Conservation (phyloP, 331 rosid species). For the Quercus tomentella region DNA sequence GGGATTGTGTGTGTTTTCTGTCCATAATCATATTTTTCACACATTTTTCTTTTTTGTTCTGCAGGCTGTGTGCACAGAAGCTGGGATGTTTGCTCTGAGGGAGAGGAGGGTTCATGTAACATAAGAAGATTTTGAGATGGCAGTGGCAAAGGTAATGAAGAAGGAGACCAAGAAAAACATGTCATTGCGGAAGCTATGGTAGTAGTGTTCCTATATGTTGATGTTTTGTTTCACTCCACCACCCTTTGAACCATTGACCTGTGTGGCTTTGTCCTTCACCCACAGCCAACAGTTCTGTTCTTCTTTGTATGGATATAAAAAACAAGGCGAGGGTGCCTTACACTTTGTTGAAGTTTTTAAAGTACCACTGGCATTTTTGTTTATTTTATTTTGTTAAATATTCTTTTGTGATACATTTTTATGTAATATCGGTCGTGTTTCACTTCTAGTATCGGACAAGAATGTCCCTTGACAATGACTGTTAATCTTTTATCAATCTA, state of each 20-base stretch:
- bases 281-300: not conserved
- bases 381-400: not conserved
- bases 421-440: not conserved
- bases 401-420: not conserved
- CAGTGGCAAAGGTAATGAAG: slow-evolving; percentile 98
- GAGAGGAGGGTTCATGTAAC: slow-evolving; percentile 96
- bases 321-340: not conserved
- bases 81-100: slow-evolving; percentile 97
- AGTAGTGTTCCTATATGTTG: slow-evolving; percentile 20
- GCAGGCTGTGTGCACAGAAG: slow-evolving; percentile 99
- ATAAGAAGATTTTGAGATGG: slow-evolving; percentile 98
- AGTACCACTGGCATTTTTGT: not conserved
- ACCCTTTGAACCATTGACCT: not conserved
- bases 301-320: not conserved
- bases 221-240: not conserved
- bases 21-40: not conserved
- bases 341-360: not conserved
- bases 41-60: not conserved
- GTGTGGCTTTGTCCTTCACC: not conserved
- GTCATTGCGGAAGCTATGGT: slow-evolving; percentile 84
- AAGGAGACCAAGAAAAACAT: slow-evolving; percentile 91
- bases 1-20: not conserved
- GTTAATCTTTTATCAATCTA: not conserved
- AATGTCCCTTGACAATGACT: not conserved
- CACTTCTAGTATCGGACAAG: not conserved